Conservation (phyloP, 306 rosid genomes). For the Lotus japonicus region DNA sequence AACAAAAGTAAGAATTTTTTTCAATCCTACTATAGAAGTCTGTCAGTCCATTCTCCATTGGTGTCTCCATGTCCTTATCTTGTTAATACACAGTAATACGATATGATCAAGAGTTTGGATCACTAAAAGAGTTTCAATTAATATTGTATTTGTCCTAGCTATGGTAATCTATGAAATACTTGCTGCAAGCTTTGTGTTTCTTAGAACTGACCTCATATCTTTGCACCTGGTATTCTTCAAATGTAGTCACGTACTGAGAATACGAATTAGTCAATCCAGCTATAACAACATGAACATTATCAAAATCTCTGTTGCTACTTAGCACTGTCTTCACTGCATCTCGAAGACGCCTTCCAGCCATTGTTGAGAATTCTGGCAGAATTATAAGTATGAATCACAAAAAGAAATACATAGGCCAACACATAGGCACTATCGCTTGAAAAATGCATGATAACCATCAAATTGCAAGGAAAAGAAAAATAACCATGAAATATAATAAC, state of each 20-base stretch:
- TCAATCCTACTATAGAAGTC: neutral
- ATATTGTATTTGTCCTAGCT: neutral
- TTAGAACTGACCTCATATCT: constrained; percentile 82
- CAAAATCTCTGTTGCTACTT: constrained; percentile 32
- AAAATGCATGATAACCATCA: neutral
- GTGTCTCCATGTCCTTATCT: neutral
- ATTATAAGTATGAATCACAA: constrained; percentile 14
- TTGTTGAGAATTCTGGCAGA: constrained; percentile 72
- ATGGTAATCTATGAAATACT: neutral
- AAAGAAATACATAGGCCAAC: neutral
- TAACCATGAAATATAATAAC: neutral
- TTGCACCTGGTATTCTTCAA: constrained; percentile 77
- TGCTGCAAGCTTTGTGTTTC: neutral
- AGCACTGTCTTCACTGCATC: constrained; percentile 72
- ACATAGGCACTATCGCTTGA: neutral
- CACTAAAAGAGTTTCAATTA: no score
- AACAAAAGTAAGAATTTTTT: neutral
- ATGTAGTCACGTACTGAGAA: constrained; percentile 82
- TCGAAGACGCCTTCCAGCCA: constrained; percentile 96
- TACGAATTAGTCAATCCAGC: constrained; percentile 85
- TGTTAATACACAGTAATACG: neutral
- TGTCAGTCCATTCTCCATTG: neutral
- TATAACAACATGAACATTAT: constrained; percentile 54
- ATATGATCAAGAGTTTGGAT: no score
- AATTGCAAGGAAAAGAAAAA: neutral